Conservation (phyloP, 2,329 filamentous ascomycete species). For the Moelleriella libera region DNA sequence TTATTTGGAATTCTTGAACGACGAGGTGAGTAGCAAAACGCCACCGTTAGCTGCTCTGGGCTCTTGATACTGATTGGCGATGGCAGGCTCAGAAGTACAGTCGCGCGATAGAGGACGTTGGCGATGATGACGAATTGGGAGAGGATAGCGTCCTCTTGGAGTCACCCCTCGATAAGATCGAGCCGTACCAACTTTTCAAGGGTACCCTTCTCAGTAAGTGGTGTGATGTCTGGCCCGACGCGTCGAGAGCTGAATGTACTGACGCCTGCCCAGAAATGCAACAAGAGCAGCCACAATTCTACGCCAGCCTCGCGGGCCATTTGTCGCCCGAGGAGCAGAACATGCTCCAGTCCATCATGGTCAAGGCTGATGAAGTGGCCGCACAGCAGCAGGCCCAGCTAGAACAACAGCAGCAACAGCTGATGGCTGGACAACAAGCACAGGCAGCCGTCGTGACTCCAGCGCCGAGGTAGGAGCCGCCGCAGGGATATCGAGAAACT, state of each 20-base stretch:
- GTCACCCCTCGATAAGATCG: constrained; percentile 86
- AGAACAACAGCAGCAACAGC: constrained; percentile 9
- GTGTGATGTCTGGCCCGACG: neutral
- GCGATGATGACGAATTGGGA: constrained; percentile 72
- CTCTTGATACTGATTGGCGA: constrained; percentile 9
- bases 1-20: constrained; percentile 90
- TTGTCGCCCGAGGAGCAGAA: constrained; percentile 69
- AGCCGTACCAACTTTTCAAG: constrained; percentile 86
- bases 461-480: neutral
- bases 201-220: constrained; percentile 66
- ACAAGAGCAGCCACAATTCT: constrained; percentile 81
- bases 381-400: constrained; percentile 7
- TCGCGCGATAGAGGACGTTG: constrained; percentile 47
- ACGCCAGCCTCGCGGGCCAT: constrained; percentile 64
- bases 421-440: constrained; percentile 12
- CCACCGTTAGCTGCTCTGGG: neutral
- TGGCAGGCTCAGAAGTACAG: constrained; percentile 69
- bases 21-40: constrained; percentile 46
- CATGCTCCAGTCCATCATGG: constrained; percentile 67
- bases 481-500: neutral
- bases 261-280: constrained; percentile 51
- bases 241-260: neutral
- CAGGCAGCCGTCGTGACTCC: neutral
- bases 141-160: constrained; percentile 90
- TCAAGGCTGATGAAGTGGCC: constrained; percentile 35